Base-by-base conservation (phyloP, 768 basidiomycete genomes). In the Tricholoma furcatifolium region DNA sequence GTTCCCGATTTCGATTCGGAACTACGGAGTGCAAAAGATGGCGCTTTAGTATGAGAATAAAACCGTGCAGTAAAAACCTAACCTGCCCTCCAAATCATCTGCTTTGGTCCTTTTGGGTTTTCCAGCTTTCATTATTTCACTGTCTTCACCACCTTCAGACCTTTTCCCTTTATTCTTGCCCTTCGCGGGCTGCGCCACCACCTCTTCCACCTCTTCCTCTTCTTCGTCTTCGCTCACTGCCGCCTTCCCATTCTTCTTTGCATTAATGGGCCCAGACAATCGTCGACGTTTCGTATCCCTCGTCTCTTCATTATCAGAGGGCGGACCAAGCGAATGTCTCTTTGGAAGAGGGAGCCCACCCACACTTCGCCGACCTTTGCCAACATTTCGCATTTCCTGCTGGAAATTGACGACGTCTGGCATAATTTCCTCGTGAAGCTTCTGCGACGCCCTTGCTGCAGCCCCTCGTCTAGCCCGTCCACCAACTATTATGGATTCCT, bases 401-500 rank as follows among this genome's bases (percentile, higher is more conserved):
- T 91, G 81, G 61, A 77, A 93, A 51, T 74, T 79, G 36, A 84
- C 58, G 2, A 91, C 74, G 58, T 93, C 91, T 0, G 91, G 91
- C 84, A 93, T 92, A 51, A 93, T 72, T 70, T 80, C 67, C 63
- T 84, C 55, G 72, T 82, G 62, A 75, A 93, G 58, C 69, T 74
- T 60, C 76, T 84, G 66, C 43, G 69, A 65, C 1, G 81, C 80
- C 52, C 70, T 74, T 21, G 67, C 60, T 10, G 80, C 79, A 21
- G 81, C 80, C 10, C 57, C 64, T 17, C 79, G 70, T 50, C 67
- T 72, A 17, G 67, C 61, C 2, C 60, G 42, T 10, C 60, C 58
- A 17, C 31, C 56, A 24, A 47, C 35, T 24, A 38, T 42, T 14
- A 65, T 46, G 18, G 59, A 53, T 31, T 32, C 36, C 11, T 48